Base-by-base conservation (phyloP, 1,284 basidiomycete genomes). In the Meripilus lineatus region DNA sequence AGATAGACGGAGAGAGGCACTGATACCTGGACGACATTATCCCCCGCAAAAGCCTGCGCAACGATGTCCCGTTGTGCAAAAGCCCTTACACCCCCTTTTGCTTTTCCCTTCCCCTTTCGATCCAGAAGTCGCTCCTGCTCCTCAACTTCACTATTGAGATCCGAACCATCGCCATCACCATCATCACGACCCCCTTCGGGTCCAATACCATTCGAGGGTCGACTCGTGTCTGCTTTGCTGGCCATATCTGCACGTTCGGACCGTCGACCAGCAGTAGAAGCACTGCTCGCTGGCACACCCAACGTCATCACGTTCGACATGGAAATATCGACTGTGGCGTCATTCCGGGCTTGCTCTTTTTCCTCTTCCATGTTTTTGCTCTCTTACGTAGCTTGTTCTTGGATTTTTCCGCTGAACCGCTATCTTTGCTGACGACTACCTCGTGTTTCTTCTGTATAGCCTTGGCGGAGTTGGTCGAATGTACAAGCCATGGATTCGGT, bases 21-120 rank as follows among this genome's bases (percentile, higher is more conserved):
- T 38, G 2, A 23, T 30, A 90, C 89, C 62, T 87, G 79, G 0
- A 95, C 83, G 10, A 98, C 95, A 58, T 97, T 89, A 63, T 99
- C 95, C 1, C 91, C 92, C 0, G 95, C 95, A 69, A 99, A 99
- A 0, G 95, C 96, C 48, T 85, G 80, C 1, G 93, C 88, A 6
- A 99, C 93, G 4, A 99, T 74, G 51, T 96, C 89, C 20, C 88
- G 76, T 62, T 96, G 93, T 59, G 87, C 73, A 61, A 93, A 89
- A 1, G 85, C 84, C 38, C 72, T 74, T 2, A 75, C 56, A n/a
- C 66, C 67, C n/a, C n/a, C n/a, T 36, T 65, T 69, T 34, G 52
- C 58, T 23, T 54, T 63, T 22, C 63, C 68, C 47, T 74, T 72
- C 38, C 61, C 63, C 53, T 75, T 79, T 20, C 42, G 46, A 24